Evolutionary conservation across 148 eudicot genomes (phyloP).

Genomic region (Salicornia ramosissima): DNA sequence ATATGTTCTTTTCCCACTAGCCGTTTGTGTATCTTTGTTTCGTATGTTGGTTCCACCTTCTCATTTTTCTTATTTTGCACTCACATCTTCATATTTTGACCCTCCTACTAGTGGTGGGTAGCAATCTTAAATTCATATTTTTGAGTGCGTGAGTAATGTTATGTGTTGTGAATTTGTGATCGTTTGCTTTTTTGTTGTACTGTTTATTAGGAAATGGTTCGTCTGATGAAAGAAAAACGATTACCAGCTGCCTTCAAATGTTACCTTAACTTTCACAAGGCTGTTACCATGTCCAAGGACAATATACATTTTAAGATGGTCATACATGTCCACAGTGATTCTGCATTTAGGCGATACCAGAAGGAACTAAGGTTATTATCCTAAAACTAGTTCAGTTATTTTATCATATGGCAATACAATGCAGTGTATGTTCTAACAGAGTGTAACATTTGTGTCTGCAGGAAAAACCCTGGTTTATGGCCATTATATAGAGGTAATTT

Average conservation of each 20-base stretch:
- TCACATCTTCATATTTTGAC: neutral
- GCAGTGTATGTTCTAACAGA: constrained; percentile 21
- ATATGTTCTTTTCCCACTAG: neutral
- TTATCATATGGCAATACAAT: constrained; percentile 2
- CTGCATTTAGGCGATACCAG: constrained; percentile 75
- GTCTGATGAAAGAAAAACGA: constrained; percentile 71
- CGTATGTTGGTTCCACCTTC: neutral
- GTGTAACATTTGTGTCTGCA: constrained; percentile 33
- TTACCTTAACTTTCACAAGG: constrained; percentile 66
- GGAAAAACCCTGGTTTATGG: constrained; percentile 81
- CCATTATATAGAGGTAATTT: constrained; percentile 86
- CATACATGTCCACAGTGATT: constrained; percentile 84
- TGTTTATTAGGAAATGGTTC: constrained; percentile 80
- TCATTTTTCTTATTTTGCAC: neutral
- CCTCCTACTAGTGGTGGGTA: too few relatives aligned
- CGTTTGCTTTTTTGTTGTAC: neutral
- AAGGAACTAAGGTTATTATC: constrained; percentile 81
- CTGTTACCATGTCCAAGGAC: constrained; percentile 45
- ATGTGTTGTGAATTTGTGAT: neutral
- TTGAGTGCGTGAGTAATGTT: neutral
- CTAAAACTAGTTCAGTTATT: neutral
- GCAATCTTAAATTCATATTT: too few relatives aligned
- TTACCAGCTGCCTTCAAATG: constrained; percentile 84
- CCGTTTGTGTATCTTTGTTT: neutral
- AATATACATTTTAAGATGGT: constrained; percentile 75